phyloP scores from a whole-genome alignment of 163 green algal species.

The Scenedesmus sp. region DNA sequence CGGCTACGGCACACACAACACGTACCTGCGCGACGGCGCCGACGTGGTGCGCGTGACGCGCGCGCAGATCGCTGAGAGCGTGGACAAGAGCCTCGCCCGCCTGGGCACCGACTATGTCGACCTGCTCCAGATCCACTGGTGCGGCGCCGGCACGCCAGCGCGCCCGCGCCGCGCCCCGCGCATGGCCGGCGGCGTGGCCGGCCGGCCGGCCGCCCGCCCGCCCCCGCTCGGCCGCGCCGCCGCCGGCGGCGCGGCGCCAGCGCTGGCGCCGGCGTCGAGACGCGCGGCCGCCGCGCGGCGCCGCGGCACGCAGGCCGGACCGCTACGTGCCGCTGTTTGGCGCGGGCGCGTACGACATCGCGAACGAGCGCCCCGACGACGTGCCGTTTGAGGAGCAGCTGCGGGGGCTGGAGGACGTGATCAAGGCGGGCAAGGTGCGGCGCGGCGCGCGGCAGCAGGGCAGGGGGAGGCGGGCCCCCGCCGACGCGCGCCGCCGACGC shows the following conservation, averaged over 20 bases:
- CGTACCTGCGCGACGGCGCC: conserved; percentile 52
- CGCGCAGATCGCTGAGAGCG: conserved; percentile 71
- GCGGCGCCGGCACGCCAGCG: too few relatives aligned
- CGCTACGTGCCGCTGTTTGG: conserved; percentile 83
- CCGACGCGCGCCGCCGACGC: too few relatives aligned
- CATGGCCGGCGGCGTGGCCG: too few relatives aligned
- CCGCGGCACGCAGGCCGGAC: conserved; percentile 74
- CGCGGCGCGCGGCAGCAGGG: too few relatives aligned
- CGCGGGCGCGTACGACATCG: conserved; percentile 62
- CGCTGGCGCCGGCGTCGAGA: too few relatives aligned
- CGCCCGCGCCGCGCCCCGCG: too few relatives aligned
- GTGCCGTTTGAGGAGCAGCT: conserved; percentile 86
- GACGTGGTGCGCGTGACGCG: conserved; percentile 51
- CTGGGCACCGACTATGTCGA: conserved; percentile 89
- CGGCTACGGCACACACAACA: conserved; percentile 52
- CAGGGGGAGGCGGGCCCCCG: too few relatives aligned
- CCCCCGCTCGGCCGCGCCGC: too few relatives aligned
- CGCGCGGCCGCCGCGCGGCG: too few relatives aligned
- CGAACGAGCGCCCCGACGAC: conserved; percentile 48
- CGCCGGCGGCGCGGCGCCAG: too few relatives aligned
- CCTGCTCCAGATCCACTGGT: conserved; percentile 83
- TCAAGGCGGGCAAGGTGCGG: conserved; percentile 77
- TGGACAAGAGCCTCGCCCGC: conserved; percentile 76
- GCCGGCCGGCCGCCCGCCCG: too few relatives aligned
- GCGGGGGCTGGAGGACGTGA: conserved; percentile 69